Evolutionary conservation across 768 basidiomycete species (phyloP), one percentile per base, ranked within the genome.

Genomic region (Suillus alpinus): DNA sequence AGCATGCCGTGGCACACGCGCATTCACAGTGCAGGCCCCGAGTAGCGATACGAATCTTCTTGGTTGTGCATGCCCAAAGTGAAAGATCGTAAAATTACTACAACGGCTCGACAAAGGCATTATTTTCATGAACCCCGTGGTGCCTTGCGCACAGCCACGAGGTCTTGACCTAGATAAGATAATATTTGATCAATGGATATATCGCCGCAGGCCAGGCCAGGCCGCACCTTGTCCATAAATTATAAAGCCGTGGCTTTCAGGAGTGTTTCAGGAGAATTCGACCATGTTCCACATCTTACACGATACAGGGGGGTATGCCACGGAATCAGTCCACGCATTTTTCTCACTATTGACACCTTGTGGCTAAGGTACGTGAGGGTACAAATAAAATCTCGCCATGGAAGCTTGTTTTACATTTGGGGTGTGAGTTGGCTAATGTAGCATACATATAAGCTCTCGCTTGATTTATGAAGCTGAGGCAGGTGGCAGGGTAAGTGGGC

Each of bases 171-270:
- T 50, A 50, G 49, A 50, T 50, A 50, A 50, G 49, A 50, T 50
- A 32, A 31, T 50, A 14, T 44, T 39, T 57, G 26, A 43, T 46
- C 14, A 29, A 13, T 32, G 40, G 34, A n/a, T n/a, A 46, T 43
- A 43, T 23, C 29, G 29, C 56, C 40, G 41, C 23, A 18, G 56
- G 36, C 37, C 56, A 55, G 10, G 52, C 10, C 12, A 47, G 7
- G 47, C 47, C 46, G 13, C 62, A 44, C 52, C 26, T 57, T 46
- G 60, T 73, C 72, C 72, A 67, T 68, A 70, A 72, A 57, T 26
- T 46, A 46, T 46, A 46, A 46, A 46, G 44, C 46, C 18, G 20
- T 46, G 31, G n/a, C 57, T 41, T 16, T 49, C 47, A 49, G 7
- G 47, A 29, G 32, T 23, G 51, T 52, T 52, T 52, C 51, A 20